Conservation (phyloP, 169 alveolate genomes). For the Eimeria acervulina region DNA sequence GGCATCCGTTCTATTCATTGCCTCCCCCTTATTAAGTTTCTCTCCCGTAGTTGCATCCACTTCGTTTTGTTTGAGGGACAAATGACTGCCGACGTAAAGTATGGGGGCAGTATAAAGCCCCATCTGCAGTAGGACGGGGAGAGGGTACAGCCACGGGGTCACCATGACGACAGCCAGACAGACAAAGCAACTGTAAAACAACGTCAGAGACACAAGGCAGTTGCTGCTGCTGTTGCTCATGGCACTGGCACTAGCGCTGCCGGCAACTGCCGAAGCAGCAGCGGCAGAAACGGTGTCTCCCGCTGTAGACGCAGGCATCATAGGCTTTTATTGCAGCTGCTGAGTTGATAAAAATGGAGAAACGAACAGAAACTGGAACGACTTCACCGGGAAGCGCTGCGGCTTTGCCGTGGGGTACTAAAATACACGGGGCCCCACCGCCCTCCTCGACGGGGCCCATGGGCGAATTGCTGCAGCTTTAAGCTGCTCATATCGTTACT, state of each 20-base stretch:
- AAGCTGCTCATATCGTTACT: not conserved
- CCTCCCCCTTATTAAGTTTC: conserved; percentile 89
- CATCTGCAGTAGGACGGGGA: conserved; percentile 87
- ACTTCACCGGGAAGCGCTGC: not conserved
- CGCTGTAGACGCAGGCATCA: conserved; percentile 26
- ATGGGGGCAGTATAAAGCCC: conserved; percentile 85
- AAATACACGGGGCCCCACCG: conserved; percentile 14
- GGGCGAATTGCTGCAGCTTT: not conserved
- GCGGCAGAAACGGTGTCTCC: conserved; percentile 43
- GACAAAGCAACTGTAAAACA: conserved; percentile 68
- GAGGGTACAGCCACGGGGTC: conserved; percentile 34
- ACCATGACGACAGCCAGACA: conserved; percentile 52
- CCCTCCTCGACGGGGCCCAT: not conserved
- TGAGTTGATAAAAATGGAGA: not conserved
- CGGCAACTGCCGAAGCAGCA: conserved; percentile 40
- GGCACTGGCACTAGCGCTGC: not conserved
- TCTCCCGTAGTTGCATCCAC: conserved; percentile 87
- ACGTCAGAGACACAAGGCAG: conserved; percentile 21
- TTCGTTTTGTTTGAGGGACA: conserved; percentile 84
- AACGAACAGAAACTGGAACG: not conserved
- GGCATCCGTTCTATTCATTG: conserved; percentile 91
- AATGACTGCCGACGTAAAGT: conserved; percentile 86
- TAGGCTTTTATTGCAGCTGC: not conserved
- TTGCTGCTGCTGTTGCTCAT: not conserved
- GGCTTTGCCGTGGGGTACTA: not conserved